Evolutionary conservation across 495 filamentous ascomycete genomes (phyloP), one percentile per base, ranked within the genome.

Genomic region (Cladorrhinum samala): DNA sequence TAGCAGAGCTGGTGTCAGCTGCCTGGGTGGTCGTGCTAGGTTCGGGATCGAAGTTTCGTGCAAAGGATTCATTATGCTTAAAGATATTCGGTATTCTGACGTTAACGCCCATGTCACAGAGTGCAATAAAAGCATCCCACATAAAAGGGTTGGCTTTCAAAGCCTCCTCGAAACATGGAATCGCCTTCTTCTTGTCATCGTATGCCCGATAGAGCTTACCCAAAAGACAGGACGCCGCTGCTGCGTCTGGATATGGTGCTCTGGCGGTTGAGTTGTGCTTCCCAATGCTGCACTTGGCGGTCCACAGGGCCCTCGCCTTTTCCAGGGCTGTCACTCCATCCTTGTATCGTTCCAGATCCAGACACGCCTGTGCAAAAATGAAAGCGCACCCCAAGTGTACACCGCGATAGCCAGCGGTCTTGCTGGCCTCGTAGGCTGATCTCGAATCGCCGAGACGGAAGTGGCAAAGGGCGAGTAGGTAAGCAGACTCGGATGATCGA

Each of bases 111-210:
- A 78, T 70, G 53, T 69, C 69, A 46, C 68, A 77, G 3, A 98
- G 72, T n/a, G 78, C 84, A 17, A 84, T 76, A 66, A 96, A 96
- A 0, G 94, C 94, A 74, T 98, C 93, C 93, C 94, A 97, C 82
- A 95, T 91, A 70, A 97, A 95, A 0, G 93, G 91, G 63, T 96
- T 97, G 36, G 84, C 64, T 67, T 91, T 95, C 46, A 97, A 72
- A 7, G 93, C 84, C 52, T 91, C 88, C 51, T 91, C 88, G 66
- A 90, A 97, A 63, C 81, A 87, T 45, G 87, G 78, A 9, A 90
- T 79, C 25, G 94, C 89, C 61, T 87, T 90, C 57, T 84, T 83
- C 54, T 83, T 76, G 66, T 96, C 87, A 46, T 86, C 83, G 62
- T 91, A 81, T 14, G 81, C 88, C 27, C 86, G 79, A 73, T 87